Conservation (phyloP, 1,284 basidiomycete genomes). For the Microbotryomycetes sp. region DNA sequence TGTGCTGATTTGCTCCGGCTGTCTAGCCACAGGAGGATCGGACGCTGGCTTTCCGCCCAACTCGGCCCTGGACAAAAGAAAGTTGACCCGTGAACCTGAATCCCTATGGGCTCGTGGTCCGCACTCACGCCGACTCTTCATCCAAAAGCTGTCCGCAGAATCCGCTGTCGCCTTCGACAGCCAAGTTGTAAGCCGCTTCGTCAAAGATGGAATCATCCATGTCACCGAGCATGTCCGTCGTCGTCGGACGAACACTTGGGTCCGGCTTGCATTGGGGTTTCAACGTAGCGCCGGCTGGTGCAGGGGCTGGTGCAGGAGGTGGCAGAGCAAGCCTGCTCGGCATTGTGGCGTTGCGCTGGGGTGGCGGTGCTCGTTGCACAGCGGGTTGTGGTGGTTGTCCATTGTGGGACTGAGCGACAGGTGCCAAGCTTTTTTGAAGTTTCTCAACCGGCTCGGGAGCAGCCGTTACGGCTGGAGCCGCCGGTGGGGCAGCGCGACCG, state of each 20-base stretch:
- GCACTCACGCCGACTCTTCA: not conserved
- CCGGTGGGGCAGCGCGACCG: constrained; percentile 2
- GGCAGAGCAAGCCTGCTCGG: not conserved
- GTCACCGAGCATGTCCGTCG: constrained; percentile 1
- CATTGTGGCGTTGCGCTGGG: not conserved
- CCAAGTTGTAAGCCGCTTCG: not conserved
- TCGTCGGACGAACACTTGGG: not conserved
- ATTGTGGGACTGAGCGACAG: too few species aligned
- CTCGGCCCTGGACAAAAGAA: too few species aligned
- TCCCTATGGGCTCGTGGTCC: too few species aligned
- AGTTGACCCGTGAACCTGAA: too few species aligned
- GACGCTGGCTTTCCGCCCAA: too few species aligned
- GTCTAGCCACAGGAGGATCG: too few species aligned
- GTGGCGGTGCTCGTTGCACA: too few species aligned
- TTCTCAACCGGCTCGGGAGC: too few species aligned
- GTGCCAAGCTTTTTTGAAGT: too few species aligned
- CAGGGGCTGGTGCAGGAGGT: not conserved
- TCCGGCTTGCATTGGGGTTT: not conserved
- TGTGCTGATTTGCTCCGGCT: too few species aligned
- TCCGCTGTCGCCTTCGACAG: not conserved
- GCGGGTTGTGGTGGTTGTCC: too few species aligned
- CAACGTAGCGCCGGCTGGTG: not conserved
- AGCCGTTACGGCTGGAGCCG: too few species aligned
- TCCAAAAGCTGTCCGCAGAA: not conserved
- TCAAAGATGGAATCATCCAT: not conserved